Evolutionary conservation across 2,329 filamentous ascomycete species (phyloP), one percentile per base, ranked within the genome.

Genomic region (Madurella mycetomatis): DNA sequence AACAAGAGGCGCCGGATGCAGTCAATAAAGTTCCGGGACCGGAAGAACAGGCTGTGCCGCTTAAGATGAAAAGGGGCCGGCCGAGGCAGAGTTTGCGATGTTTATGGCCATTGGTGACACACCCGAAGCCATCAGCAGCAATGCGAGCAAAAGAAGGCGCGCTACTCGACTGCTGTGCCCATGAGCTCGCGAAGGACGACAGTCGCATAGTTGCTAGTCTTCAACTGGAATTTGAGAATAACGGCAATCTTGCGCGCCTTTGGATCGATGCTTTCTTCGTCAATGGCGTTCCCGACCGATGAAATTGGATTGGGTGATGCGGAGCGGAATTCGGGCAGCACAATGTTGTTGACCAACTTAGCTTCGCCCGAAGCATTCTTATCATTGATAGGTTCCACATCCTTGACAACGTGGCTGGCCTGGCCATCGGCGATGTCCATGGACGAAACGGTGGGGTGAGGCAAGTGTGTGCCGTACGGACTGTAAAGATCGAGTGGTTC

Each of bases 151-250:
- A 49, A 13, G 41, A 19, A 49, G n/a, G 41, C 32, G 9, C 44
- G 30, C 19, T 58, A 48, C 51, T 63, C 60, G 11, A 45, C 50
- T 8, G 47, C 51, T n/a, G 59, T 59, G 47, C 62, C 62, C 62
- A 64, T 65, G 43, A 72, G 66, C 61, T 72, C 70, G 1, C 70
- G 67, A 19, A 72, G 64, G 18, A 70, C 69, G 51, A 72, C 62
- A 13, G 70, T 72, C 1, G 70, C 70, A 43, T 72, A 72, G 60
- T 70, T 71, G 64, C 70, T 72, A 15, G 64, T 55, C 48, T 64
- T 66, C 8, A 72, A 62, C 37, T 68, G 66, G 53, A 72, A 71
- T 54, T 70, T 70, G 32, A 72, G 65, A 8, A 67, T 63, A 8
- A 72, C 70, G 16, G 69, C 69, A 55, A 72, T 66, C 56, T 70